Base-by-base conservation (phyloP, 2,329 filamentous ascomycete species). In the Sphaerulina vaccinii region DNA sequence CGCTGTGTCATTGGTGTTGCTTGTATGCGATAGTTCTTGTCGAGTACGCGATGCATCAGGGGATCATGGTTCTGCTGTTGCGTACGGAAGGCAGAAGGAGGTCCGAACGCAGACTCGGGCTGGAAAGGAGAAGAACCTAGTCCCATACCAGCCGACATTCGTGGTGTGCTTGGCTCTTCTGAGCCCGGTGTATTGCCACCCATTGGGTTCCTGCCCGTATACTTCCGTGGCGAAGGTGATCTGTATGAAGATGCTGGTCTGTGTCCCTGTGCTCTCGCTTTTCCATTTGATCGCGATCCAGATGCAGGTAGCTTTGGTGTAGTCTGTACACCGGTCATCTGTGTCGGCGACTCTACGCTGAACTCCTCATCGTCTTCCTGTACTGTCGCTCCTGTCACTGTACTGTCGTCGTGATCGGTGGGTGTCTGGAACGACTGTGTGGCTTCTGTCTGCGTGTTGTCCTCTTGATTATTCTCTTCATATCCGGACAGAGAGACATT, bases 401-500 rank as follows among this genome's bases (percentile, higher is more conserved):
- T 68, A 52, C 49, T 55, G 40, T 64, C 60, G 24, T 64, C 62
- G 22, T 51, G 37, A 15, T 52, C 51, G 22, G 57, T 60, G 2
- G 68, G 64, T 9, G 65, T 65, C 27, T 65, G 60, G 22, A 67
- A 61, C 21, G 64, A 59, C 24, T 59, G 39, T 33, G 60, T 64
- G 16, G 63, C 56, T 13, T 68, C 66, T 18, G 65, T 66, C 21
- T 79, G 73, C 0, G 74, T 77, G 13, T 71, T 75, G 44, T 78
- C 73, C 50, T 69, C 82, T n/a, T 87, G 84, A 5, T 70, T 69
- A 11, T 82, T 82, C 18, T 95, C 91, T 68, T 96, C 92, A 70
- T 99, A 96, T 22, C 91, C 90, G 0, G 90, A 96, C 9, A 99
- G 81, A 9, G 92, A 96, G 21, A 99, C 92, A 65, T 99, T 97